Conservation (phyloP, 2,329 filamentous ascomycete genomes). For the Emydomyces testavorans region DNA sequence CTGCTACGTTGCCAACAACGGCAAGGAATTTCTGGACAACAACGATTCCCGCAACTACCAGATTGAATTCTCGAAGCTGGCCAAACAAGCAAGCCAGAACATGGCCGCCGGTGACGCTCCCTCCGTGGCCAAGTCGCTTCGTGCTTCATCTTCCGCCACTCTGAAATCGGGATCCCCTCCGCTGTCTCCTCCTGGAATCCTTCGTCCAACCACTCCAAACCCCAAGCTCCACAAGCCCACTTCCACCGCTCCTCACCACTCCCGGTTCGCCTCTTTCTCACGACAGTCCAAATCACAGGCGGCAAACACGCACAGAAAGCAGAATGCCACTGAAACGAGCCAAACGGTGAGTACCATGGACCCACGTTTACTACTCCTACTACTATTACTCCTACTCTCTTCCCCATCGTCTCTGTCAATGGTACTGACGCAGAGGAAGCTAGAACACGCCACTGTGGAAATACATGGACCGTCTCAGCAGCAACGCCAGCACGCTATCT, state of each 20-base stretch:
- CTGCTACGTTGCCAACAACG: conserved; percentile 6
- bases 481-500: conserved; percentile 4
- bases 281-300: neutral
- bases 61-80: conserved; percentile 7
- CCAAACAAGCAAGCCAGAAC: neutral
- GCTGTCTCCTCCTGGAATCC: conserved; percentile 3
- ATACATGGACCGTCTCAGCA: conserved; percentile 12
- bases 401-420: neutral
- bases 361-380: too few relatives aligned
- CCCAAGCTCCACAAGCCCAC: neutral
- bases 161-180: neutral
- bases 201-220: neutral
- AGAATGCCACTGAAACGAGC: neutral
- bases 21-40: conserved; percentile 4
- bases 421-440: neutral
- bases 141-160: neutral
- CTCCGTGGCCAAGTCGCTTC: too few relatives aligned
- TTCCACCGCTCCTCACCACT: neutral
- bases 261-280: conserved; percentile 1
- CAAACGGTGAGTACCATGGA: conserved; percentile 1
- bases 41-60: conserved; percentile 5
- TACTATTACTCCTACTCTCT: neutral
- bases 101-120: too few relatives aligned
- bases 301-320: neutral
- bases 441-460: conserved; percentile 5